Base-by-base conservation (phyloP, 2,329 filamentous ascomycete genomes). In the Colletotrichum karsti region DNA sequence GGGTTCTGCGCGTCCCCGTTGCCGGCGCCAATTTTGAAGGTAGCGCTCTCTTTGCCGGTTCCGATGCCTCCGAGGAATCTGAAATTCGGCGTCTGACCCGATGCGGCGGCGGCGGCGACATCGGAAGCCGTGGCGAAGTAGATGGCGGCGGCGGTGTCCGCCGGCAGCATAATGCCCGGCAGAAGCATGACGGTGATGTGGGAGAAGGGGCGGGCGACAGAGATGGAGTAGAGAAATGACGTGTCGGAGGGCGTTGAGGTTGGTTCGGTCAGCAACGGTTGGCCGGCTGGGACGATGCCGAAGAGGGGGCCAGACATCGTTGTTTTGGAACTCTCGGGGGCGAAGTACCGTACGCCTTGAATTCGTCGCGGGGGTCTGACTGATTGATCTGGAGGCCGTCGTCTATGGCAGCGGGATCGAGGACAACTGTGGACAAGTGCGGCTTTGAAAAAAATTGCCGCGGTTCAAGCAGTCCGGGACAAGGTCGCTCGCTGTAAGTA, bases 101-200 rank as follows among this genome's bases (percentile, higher is more conserved):
- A 77, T 3, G 79, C 71, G 13, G 80, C 78, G 1, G 80, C 78
- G 6, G 77, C 72, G 33, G 82, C 77, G 54, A 83, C 77, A 72
- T 79, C 60, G 80, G 77, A 42, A 64, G 82, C 67, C 3, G 95
- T 84, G 57, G 84, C 92, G 53, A 97, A 88, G 82, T 98, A 98
- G 71, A 99, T 95, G 51, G 94, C 93, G 13, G 95, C 96, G 5
- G 94, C 95, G 20, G 92, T 92, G 72, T 89, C 88, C 4, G 87
- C 84, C 0, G 95, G 95, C 0, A 99, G 85, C 9, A 86, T 79
- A 9, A 92, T 85, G 46, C 91, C 92, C 0, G 96, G 97, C 1
- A 98, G 88, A 37, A 98, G 85, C 82, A 98, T 97, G 64, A 98
- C 90, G 74, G 94, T 92, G 62, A 98, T 88, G 78, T 98, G 94